phyloP scores from a whole-genome alignment of 148 eudicot species.

The Tetragonia tetragonoides region DNA sequence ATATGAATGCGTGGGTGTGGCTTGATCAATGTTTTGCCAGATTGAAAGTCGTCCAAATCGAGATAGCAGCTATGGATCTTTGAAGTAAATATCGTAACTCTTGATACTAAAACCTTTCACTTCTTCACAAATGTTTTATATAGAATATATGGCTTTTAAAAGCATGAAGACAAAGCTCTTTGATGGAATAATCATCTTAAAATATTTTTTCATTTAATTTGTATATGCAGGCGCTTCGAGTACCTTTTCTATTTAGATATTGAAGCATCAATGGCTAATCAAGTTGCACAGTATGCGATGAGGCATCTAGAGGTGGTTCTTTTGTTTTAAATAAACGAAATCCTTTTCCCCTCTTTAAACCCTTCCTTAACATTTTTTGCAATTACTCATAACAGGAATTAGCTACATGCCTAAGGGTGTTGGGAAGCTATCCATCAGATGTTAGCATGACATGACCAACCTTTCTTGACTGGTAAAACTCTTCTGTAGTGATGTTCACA shows the following conservation, averaged over 20 bases:
- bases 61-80: slow-evolving; percentile 45
- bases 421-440: slow-evolving; percentile 66
- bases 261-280: slow-evolving; percentile 66
- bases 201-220: background rate
- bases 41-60: slow-evolving; percentile 89
- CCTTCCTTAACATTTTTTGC: background rate
- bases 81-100: slow-evolving; percentile 39
- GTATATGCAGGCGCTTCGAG: slow-evolving; percentile 43
- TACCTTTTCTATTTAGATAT: slow-evolving; percentile 65
- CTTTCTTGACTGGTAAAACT: background rate
- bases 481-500: background rate
- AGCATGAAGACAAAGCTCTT: background rate
- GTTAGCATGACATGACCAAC: slow-evolving; percentile 38
- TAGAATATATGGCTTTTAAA: background rate
- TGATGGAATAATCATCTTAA: background rate
- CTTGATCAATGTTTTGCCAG: slow-evolving; percentile 32
- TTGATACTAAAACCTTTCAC: background rate
- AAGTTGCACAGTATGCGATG: slow-evolving; percentile 50
- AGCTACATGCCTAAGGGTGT: slow-evolving; percentile 48
- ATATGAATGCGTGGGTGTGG: too few relatives aligned
- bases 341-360: background rate
- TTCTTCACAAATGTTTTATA: background rate
- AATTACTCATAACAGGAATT: slow-evolving; percentile 42
- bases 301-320: slow-evolving; percentile 51
- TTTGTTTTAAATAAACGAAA: background rate